Evolutionary conservation across 306 rosid species (phyloP).

Genomic region (Cotoneaster glaucophyllus): DNA sequence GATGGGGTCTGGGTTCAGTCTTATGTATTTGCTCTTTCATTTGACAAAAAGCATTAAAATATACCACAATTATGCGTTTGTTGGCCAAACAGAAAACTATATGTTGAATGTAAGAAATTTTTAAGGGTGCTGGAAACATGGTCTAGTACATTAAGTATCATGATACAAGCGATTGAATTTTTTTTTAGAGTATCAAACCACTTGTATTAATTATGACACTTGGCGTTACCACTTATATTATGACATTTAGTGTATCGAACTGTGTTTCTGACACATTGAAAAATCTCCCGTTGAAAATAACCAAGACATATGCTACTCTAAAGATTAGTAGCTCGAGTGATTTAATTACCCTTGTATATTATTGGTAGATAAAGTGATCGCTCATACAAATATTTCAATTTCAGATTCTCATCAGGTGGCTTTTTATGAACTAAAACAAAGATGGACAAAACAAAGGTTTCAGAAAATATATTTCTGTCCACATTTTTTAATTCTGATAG

Average conservation of each 20-base stretch:
- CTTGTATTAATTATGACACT: too few relatives aligned
- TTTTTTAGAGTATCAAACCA: too few relatives aligned
- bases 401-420: background rate
- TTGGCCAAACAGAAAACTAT: background rate
- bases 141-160: too few relatives aligned
- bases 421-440: background rate
- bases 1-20: conserved; percentile 2
- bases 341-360: too few relatives aligned
- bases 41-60: background rate
- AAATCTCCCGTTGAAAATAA: background rate
- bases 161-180: too few relatives aligned
- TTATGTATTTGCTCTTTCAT: background rate
- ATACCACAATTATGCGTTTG: background rate
- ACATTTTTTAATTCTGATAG: background rate
- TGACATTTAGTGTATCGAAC: too few relatives aligned
- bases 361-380: background rate
- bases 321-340: background rate
- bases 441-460: background rate
- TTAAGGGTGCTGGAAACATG: too few relatives aligned
- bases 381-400: background rate
- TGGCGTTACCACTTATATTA: too few relatives aligned
- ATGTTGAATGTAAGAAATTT: too few relatives aligned
- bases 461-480: background rate
- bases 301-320: background rate
- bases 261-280: too few relatives aligned